A percentile compares a stretch with the other conserved stretches of the same genome.
Conservation (phyloP, 345 rosid genomes). For the Lenwebbia sp. region DNA sequence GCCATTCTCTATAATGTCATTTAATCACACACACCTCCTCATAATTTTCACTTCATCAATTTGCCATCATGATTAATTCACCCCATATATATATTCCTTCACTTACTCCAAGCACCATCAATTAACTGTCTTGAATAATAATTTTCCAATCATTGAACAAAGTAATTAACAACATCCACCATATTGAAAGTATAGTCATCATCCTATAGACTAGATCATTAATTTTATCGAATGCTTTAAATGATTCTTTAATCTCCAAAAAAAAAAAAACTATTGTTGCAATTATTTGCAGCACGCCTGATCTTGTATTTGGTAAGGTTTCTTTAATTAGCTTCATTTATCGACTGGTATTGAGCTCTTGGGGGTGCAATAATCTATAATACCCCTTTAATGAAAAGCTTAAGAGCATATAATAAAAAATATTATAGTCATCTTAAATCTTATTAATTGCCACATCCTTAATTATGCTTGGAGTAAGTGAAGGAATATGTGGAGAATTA, state of each 20-base stretch:
- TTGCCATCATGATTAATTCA: background rate
- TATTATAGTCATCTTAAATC: background rate
- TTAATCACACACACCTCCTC: background rate
- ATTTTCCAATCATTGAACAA: background rate
- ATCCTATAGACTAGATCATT: background rate
- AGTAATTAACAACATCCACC: background rate
- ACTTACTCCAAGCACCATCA: background rate
- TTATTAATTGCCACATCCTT: background rate
- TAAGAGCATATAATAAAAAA: background rate
- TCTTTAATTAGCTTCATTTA: background rate
- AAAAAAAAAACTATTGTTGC: background rate
- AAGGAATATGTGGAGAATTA: background rate
- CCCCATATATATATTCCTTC: background rate
- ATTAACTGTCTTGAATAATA: background rate
- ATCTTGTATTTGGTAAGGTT: background rate
- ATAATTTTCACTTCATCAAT: background rate
- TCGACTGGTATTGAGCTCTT: background rate
- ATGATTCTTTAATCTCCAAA: background rate
- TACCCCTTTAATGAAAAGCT: background rate
- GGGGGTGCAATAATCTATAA: background rate
- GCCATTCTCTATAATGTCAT: background rate
- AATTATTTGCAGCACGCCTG: background rate
- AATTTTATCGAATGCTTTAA: background rate
- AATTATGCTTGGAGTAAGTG: background rate
- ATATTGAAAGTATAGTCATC: background rate